Evolutionary conservation across 1,284 basidiomycete species (phyloP), one percentile per base, ranked within the genome.

Genomic region (Puccinia triticina): DNA sequence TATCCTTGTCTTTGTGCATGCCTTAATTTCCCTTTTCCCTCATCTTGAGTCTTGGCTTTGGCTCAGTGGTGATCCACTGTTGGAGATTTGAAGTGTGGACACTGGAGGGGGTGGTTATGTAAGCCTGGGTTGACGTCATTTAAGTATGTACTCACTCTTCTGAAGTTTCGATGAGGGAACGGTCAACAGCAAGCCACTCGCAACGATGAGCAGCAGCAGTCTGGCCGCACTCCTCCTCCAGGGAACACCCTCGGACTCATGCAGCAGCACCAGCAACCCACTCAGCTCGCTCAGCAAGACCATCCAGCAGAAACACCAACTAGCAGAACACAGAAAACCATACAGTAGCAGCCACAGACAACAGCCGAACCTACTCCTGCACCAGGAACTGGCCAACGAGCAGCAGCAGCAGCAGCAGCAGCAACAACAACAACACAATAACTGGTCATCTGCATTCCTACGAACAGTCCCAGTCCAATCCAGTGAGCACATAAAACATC

Each of bases 401-500:
- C 61, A 66, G 23, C 61, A 40, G 1, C 23, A 10, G 23, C 61
- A 66, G 21, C 34, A 66, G 40, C 61, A 66, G n/a, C 61, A 66
- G 29, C 26, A 32, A 11, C 59, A 66, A 1, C 11, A 61, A 16
- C 59, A 34, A 2, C 61, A 21, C 21, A 14, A 34, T 10, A 21
- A 72, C 43, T 72, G 69, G 69, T 72, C 69, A 18, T 16, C 69
- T 1, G 69, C 69, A n/a, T 72, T 72, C 18, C 50, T 72, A 2
- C 48, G n/a, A 72, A 48, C 69, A 50, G n/a, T 55, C 2, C 69
- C 69, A 48, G 29, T 72, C n/a, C 50, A 48, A 29, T 55, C 43
- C 37, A 2, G 69, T 72, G 26, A 72, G 69, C 12, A 72, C 8
- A 18, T 64, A 48, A 50, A 48, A 16, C 1, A 50, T 2, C 3